Conservation (phyloP, 2,329 filamentous ascomycete species). For the Ophiosphaerella narmari region DNA sequence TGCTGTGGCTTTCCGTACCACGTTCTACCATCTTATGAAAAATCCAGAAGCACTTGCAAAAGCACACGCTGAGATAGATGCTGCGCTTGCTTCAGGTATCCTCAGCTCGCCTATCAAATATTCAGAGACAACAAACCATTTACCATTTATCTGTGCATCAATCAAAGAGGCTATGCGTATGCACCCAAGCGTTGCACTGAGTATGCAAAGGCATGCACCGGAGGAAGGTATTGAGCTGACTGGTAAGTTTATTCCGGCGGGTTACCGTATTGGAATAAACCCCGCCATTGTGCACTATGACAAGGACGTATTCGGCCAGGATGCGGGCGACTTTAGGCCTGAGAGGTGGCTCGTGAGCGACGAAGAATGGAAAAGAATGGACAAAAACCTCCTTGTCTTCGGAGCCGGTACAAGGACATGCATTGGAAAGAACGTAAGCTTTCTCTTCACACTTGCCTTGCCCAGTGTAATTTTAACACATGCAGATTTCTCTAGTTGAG, state of each 20-base stretch:
- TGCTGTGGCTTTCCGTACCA: conserved; percentile 35
- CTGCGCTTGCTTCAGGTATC: conserved; percentile 6
- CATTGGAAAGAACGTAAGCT: conserved; percentile 32
- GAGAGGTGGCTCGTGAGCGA: conserved; percentile 52
- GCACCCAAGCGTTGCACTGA: conserved; percentile 38
- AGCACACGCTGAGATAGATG: conserved; percentile 21
- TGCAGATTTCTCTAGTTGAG: conserved; percentile 17
- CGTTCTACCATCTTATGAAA: conserved; percentile 48
- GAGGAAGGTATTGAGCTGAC: conserved; percentile 23
- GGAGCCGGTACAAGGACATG: conserved; percentile 42
- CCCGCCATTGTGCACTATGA: conserved; percentile 52
- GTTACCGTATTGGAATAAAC: conserved; percentile 52
- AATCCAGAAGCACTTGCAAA: conserved; percentile 22
- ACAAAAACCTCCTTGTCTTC: conserved; percentile 43
- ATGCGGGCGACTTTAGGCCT: conserved; percentile 49
- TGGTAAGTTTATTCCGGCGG: conserved; percentile 33
- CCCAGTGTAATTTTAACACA: not conserved
- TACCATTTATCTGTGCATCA: conserved; percentile 50
- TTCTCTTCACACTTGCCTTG: not conserved
- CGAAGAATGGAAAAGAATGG: conserved; percentile 22
- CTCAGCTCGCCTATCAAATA: conserved; percentile 15
- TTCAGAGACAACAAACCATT: conserved; percentile 12
- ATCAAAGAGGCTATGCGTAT: conserved; percentile 52
- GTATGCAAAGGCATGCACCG: conserved; percentile 24
- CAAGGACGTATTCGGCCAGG: conserved; percentile 44